Evolutionary conservation across 1,139 yeast genomes (phyloP).

Genomic region (Kluyveromyces sp.): DNA sequence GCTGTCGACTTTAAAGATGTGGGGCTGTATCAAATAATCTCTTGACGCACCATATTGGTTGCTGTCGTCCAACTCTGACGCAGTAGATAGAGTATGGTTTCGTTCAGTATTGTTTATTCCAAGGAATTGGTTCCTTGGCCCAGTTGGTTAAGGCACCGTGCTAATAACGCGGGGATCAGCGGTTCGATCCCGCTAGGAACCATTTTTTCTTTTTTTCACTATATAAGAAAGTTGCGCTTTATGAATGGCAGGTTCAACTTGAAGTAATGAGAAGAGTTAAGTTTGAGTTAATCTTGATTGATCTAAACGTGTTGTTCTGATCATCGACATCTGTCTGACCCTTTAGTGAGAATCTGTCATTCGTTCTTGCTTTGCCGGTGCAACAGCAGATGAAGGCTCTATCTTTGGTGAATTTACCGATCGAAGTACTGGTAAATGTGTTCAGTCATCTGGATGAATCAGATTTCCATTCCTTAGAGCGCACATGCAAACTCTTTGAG

Average conservation of each 20-base stretch:
- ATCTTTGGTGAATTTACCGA: constrained; percentile 39
- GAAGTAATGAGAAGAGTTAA: no score
- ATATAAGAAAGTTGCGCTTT: no score
- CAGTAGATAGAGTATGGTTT: background rate
- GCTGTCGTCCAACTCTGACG: no score
- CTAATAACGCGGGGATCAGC: constrained; percentile 22
- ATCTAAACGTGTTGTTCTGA: no score
- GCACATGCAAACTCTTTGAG: constrained; percentile 51
- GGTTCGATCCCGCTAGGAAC: constrained; percentile 22
- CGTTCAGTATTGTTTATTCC: background rate
- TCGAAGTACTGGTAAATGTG: constrained; percentile 49
- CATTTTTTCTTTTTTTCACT: constrained; percentile 10
- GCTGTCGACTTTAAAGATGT: no score
- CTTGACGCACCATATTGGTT: no score
- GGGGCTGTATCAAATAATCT: no score
- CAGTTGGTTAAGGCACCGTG: constrained; percentile 22
- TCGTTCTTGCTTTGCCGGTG: no score
- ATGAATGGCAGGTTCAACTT: background rate
- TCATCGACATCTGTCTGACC: no score
- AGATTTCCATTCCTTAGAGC: constrained; percentile 43
- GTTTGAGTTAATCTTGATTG: no score
- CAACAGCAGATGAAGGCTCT: constrained; percentile 1
- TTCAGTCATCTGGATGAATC: constrained; percentile 52
- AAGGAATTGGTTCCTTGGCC: constrained; percentile 17
- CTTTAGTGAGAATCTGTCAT: no score